Evolutionary conservation across 1,284 basidiomycete genomes (phyloP), one percentile per base, ranked within the genome.

Genomic region (Boletus sp.): DNA sequence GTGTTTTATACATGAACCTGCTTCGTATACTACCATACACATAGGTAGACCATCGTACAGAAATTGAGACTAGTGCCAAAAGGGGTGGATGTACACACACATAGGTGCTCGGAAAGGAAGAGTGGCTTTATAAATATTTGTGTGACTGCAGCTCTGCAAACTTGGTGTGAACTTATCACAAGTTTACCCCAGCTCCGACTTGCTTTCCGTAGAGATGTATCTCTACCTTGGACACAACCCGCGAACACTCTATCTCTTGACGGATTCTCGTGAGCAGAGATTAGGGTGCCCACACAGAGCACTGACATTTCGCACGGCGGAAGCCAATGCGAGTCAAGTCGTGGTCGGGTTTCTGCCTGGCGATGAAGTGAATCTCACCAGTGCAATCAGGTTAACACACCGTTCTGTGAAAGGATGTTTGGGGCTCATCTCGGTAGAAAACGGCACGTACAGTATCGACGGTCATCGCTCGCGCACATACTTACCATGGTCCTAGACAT

Each of bases 261-360:
- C 85, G 26, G 78, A 77, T 58, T 69, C 78, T 35, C 79, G 81
- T 48, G 83, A 86, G 51, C 82, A 86, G 60, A 70, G 67, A 47
- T 64, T 73, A 44, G 84, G 80, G 12, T 70, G 73, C 47, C 84
- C 87, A 17, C 67, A 66, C 32, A 72, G 77, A 55, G 84, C 76
- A 10, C 77, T 91, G 23, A 76, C 85, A 34, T 89, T 91, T 63
- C 84, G 84, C 38, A 74, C 78, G 16, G 79, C 80, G 17, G 77
- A 81, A 56, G 69, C 69, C 36, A 74, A 74, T 55, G 66, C 77
- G 12, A 68, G 68, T 12, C 84, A 88, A 64, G 82, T 84, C 41
- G 77, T 93, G 30, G 91, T 94, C 13, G 91, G 94, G 66, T 91
- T 94, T 59, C 66, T 94, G 5, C 80, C 78, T 0, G 80, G 82